These are phyloP conservation scores for Tolypocladium ovalisporum DNA, from an alignment of 2,329 filamentous ascomycete genomes.

Conservation along the genomic window DNA sequence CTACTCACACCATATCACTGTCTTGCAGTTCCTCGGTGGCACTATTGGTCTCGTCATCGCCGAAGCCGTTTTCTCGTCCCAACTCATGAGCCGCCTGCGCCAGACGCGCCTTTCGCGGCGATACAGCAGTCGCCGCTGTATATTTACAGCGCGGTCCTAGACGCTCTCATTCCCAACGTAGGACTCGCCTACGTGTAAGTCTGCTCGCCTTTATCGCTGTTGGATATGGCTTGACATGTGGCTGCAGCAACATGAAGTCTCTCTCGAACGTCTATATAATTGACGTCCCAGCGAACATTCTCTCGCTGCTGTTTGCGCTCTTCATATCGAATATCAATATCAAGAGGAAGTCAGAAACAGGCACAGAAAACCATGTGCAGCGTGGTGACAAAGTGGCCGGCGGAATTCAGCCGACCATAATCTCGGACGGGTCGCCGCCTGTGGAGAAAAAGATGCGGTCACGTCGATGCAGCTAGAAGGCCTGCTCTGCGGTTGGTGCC, in stretches of 20 bases:
- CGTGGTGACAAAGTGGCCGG: not conserved
- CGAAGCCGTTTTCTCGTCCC: not conserved
- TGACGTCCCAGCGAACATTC: not conserved
- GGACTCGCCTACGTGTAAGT: not conserved
- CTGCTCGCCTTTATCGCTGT: not conserved
- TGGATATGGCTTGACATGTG: not conserved
- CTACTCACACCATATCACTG: not conserved
- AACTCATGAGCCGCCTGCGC: not conserved
- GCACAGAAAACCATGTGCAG: not conserved
- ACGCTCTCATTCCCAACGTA: not conserved
- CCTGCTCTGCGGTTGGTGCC: not conserved
- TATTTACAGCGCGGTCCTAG: not conserved
- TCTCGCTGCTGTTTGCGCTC: not conserved
- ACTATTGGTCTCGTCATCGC: not conserved
- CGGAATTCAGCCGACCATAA: not conserved
- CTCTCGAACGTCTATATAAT: not conserved
- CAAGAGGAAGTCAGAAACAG: not conserved
- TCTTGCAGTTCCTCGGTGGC: not conserved
- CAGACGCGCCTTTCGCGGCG: not conserved
- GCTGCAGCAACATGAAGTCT: not conserved
- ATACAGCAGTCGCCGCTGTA: not conserved
- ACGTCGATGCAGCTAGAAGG: not conserved
- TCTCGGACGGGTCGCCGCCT: not conserved
- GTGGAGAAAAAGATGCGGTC: not conserved
- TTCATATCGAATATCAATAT: not conserved